A percentile compares a stretch with the other conserved stretches of the same genome.
These are phyloP conservation scores for Trichomonascaceae sp. DNA, from an alignment of 1,139 yeast species.

Conservation along the genomic window DNA sequence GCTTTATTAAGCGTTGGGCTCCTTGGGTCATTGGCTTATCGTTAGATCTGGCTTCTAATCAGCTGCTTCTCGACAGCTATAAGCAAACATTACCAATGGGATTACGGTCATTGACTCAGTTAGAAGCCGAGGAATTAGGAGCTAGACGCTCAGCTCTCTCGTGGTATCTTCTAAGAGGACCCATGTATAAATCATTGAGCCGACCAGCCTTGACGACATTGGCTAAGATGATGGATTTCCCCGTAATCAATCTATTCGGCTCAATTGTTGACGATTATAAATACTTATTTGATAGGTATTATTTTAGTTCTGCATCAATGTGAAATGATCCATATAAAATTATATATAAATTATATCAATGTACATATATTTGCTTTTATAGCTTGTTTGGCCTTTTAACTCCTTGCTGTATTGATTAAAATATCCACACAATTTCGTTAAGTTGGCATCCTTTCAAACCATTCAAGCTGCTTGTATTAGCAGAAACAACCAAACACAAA, in stretches of 20 bases:
- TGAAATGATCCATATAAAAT: slow-evolving; percentile 13
- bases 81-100: slow-evolving; percentile 26
- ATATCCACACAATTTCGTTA: background rate
- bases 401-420: background rate
- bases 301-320: slow-evolving; percentile 32
- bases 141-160: slow-evolving; percentile 29
- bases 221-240: slow-evolving; percentile 27
- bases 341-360: too few relatives aligned
- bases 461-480: background rate
- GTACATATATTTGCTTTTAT: too few relatives aligned
- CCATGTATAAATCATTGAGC: slow-evolving; percentile 33
- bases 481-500: background rate
- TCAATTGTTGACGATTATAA: slow-evolving; percentile 35
- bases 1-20: slow-evolving; percentile 32
- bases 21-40: slow-evolving; percentile 39
- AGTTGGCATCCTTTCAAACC: background rate
- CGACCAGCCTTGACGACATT: slow-evolving; percentile 29
- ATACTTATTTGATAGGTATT: slow-evolving; percentile 36
- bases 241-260: slow-evolving; percentile 30
- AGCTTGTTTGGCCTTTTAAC: too few relatives aligned
- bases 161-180: slow-evolving; percentile 40
- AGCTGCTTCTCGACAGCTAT: slow-evolving; percentile 20
- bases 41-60: slow-evolving; percentile 32
- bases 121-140: slow-evolving; percentile 33
- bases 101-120: slow-evolving; percentile 26